These are phyloP conservation scores for Coleophoma eucalyptorum DNA, from an alignment of 2,329 filamentous ascomycete species.

Conservation along the genomic window DNA sequence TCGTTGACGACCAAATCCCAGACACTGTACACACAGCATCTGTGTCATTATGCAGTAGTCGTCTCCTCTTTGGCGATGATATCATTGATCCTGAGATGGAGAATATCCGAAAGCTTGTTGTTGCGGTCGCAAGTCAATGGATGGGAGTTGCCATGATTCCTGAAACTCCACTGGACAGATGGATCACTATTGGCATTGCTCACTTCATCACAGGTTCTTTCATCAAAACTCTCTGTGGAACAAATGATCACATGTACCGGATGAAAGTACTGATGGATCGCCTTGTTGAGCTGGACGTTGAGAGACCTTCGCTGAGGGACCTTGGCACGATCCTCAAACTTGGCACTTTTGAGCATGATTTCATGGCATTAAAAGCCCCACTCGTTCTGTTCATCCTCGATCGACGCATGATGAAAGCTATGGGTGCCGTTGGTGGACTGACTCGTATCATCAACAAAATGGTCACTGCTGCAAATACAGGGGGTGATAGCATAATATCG, in stretches of 20 bases:
- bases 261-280: slow-evolving; percentile 82
- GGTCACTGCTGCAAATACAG: slow-evolving; percentile 81
- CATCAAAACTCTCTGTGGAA: slow-evolving; percentile 85
- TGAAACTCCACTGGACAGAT: slow-evolving; percentile 74
- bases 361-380: slow-evolving; percentile 86
- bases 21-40: slow-evolving; percentile 78
- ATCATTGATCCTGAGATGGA: slow-evolving; percentile 83
- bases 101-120: slow-evolving; percentile 74
- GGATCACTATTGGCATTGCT: slow-evolving; percentile 85
- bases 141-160: slow-evolving; percentile 90
- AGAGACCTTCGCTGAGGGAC: slow-evolving; percentile 76
- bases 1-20: slow-evolving; percentile 81
- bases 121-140: slow-evolving; percentile 88
- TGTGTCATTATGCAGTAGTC: slow-evolving; percentile 81
- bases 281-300: slow-evolving; percentile 76
- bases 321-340: slow-evolving; percentile 75
- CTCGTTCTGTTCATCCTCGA: slow-evolving; percentile 93
- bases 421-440: slow-evolving; percentile 72
- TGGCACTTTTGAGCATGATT: slow-evolving; percentile 82
- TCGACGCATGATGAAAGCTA: slow-evolving; percentile 83
- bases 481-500: slow-evolving; percentile 67
- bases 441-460: slow-evolving; percentile 82
- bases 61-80: slow-evolving; percentile 78
- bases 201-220: slow-evolving; percentile 96
- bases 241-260: slow-evolving; percentile 90